These are phyloP conservation scores for Tanacetum coccineum DNA, from an alignment of 129 eudicot genomes.

Conservation along the genomic window DNA sequence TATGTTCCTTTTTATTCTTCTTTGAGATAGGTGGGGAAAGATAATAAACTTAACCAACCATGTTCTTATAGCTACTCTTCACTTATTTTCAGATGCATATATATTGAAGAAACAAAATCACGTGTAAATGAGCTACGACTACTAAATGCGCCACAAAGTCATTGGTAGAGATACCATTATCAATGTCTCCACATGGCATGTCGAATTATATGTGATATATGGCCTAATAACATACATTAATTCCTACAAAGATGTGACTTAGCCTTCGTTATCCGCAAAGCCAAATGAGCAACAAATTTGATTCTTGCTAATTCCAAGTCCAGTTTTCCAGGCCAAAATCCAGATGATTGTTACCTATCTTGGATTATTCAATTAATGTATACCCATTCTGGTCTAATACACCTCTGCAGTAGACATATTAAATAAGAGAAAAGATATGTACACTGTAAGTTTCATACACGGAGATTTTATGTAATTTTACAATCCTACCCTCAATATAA, in stretches of 20 bases:
- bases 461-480: too few species aligned
- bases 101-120: constrained; percentile 11
- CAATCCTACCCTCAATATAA: too few species aligned
- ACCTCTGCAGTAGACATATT: too few species aligned
- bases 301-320: neutral
- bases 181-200: neutral
- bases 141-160: neutral
- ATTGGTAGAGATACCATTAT: neutral
- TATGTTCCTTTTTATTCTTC: constrained; percentile 8
- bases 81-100: neutral
- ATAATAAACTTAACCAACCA: neutral
- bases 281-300: neutral
- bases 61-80: neutral
- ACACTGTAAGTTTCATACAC: too few species aligned
- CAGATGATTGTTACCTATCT: too few species aligned
- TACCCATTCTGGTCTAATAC: too few species aligned
- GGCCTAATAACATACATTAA: neutral
- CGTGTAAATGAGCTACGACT: neutral
- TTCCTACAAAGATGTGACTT: neutral
- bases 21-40: neutral
- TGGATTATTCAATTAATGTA: too few species aligned
- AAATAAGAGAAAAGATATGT: too few species aligned
- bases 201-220: neutral
- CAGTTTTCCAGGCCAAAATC: too few species aligned
- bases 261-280: neutral